Percentiles rank a stretch among this genome's conserved stretches.
These are phyloP conservation scores for Apophysomyces trapeziformis DNA, from an alignment of 371 early-diverging fungal genomes.

Conservation along the genomic window DNA sequence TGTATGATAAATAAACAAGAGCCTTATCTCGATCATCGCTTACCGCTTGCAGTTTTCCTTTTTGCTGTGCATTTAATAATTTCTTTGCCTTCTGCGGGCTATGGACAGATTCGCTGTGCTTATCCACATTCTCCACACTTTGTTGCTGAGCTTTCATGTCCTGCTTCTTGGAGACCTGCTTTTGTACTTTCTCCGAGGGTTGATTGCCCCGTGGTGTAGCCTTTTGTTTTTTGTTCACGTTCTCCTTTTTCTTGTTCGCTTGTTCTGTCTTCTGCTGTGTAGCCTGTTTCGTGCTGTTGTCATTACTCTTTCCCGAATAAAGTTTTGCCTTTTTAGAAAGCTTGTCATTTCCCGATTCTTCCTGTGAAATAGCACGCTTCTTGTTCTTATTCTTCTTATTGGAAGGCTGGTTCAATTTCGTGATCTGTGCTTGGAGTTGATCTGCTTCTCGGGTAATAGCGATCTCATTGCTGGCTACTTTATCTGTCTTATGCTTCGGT, in stretches of 20 bases:
- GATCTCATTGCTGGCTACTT: conserved; percentile 16
- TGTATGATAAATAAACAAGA: background rate
- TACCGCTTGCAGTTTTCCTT: conserved; percentile 37
- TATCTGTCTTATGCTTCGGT: conserved; percentile 15
- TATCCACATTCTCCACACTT: background rate
- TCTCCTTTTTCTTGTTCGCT: conserved; percentile 11
- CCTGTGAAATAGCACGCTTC: conserved; percentile 10
- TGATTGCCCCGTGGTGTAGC: too few relatives aligned
- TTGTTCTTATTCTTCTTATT: conserved; percentile 12
- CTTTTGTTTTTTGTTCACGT: background rate
- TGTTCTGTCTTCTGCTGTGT: conserved; percentile 15
- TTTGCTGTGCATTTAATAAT: conserved; percentile 9
- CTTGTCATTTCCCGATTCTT: background rate
- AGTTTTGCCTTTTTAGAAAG: background rate
- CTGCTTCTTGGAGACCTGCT: background rate
- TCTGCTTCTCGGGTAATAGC: conserved; percentile 32
- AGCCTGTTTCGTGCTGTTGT: background rate
- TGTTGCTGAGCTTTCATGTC: background rate
- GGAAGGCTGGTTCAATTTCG: conserved; percentile 18
- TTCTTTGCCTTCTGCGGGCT: background rate
- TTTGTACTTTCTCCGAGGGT: too few relatives aligned
- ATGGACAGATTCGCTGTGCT: background rate
- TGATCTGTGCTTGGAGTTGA: conserved; percentile 36
- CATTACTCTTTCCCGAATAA: background rate
- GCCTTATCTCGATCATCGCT: background rate